A percentile compares a stretch with the other conserved stretches of the same genome.
These are phyloP conservation scores for Aspergillus terreus DNA, from an alignment of 2,329 filamentous ascomycete species.

Conservation along the genomic window DNA sequence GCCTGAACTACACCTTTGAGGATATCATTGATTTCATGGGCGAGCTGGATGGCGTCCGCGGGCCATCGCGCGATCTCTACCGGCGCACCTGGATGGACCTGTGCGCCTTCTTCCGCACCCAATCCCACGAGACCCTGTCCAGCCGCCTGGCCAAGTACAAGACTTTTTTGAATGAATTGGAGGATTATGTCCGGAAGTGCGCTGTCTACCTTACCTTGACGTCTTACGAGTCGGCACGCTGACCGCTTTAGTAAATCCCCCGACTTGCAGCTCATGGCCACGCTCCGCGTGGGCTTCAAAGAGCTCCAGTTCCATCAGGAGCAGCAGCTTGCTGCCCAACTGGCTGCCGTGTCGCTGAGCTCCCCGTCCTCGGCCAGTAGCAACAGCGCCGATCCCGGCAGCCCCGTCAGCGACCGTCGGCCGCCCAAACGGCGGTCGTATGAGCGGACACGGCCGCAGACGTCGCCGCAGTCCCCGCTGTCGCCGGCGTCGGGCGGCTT, in stretches of 20 bases:
- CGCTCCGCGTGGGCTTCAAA: slow-evolving; percentile 24
- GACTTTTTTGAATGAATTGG: slow-evolving; percentile 45
- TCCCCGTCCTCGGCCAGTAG: slow-evolving; percentile 23
- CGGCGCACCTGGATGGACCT: slow-evolving; percentile 51
- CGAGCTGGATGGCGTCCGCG: slow-evolving; percentile 29
- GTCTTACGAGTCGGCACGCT: too few species aligned
- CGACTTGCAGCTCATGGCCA: slow-evolving; percentile 23
- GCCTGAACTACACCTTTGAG: slow-evolving; percentile 49
- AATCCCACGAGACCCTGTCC: slow-evolving; percentile 45
- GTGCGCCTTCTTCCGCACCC: slow-evolving; percentile 42
- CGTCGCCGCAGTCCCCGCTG: slow-evolving; percentile 24
- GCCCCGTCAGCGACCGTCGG: slow-evolving; percentile 25
- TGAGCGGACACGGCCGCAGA: slow-evolving; percentile 29
- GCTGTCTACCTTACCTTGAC: slow-evolving; percentile 7
- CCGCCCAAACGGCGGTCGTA: slow-evolving; percentile 32
- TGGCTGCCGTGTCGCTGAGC: slow-evolving; percentile 25
- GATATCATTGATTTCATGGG: slow-evolving; percentile 48
- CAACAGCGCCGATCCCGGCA: slow-evolving; percentile 23
- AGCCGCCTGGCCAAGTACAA: slow-evolving; percentile 50
- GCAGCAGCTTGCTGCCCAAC: slow-evolving; percentile 21
- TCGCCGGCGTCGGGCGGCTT: slow-evolving; percentile 27
- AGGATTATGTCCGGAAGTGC: slow-evolving; percentile 47
- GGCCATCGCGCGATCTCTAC: slow-evolving; percentile 35
- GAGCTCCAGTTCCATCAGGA: slow-evolving; percentile 28
- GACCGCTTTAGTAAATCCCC: slow-evolving; percentile 9